These are phyloP conservation scores for Pythium grandisporangium DNA, from an alignment of 352 stramenopile species.

Conservation along the genomic window DNA sequence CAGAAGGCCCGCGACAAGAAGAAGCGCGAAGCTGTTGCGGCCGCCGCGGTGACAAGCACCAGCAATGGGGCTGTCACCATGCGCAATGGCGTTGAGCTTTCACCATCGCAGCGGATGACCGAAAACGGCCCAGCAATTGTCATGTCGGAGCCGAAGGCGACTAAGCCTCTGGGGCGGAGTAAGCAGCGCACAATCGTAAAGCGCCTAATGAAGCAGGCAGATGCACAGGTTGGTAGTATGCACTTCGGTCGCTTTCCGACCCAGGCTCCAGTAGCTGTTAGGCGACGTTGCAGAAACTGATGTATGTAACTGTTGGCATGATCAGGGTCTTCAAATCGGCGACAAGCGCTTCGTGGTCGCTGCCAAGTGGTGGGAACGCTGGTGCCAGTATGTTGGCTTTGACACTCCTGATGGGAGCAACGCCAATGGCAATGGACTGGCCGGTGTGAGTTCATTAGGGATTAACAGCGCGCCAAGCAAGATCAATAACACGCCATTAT, in stretches of 20 bases:
- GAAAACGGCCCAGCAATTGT: too few relatives aligned
- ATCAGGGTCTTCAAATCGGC: slow-evolving; percentile 36
- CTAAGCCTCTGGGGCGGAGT: slow-evolving; percentile 16
- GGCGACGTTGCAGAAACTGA: too few relatives aligned
- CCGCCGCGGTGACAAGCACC: too few relatives aligned
- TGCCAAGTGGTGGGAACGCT: slow-evolving; percentile 80
- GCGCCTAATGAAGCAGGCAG: slow-evolving; percentile 48
- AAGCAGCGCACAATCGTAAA: slow-evolving; percentile 50
- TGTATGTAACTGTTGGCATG: not conserved
- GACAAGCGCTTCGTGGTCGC: slow-evolving; percentile 73
- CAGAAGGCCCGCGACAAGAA: slow-evolving; percentile 47
- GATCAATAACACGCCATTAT: slow-evolving; percentile 55
- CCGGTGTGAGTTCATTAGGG: too few relatives aligned
- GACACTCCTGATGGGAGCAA: slow-evolving; percentile 18
- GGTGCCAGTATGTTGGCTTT: slow-evolving; percentile 60
- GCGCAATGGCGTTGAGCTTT: too few relatives aligned
- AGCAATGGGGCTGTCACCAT: too few relatives aligned
- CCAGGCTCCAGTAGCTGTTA: too few relatives aligned
- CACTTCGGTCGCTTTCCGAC: too few relatives aligned
- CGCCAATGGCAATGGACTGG: not conserved
- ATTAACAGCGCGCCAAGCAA: slow-evolving; percentile 25
- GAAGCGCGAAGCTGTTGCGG: too few relatives aligned
- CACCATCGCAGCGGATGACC: too few relatives aligned
- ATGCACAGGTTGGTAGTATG: slow-evolving; percentile 9
- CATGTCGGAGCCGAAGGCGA: slow-evolving; percentile 9